Base-by-base conservation (phyloP, 305 asterid species). In the Fraxinus nigra region DNA sequence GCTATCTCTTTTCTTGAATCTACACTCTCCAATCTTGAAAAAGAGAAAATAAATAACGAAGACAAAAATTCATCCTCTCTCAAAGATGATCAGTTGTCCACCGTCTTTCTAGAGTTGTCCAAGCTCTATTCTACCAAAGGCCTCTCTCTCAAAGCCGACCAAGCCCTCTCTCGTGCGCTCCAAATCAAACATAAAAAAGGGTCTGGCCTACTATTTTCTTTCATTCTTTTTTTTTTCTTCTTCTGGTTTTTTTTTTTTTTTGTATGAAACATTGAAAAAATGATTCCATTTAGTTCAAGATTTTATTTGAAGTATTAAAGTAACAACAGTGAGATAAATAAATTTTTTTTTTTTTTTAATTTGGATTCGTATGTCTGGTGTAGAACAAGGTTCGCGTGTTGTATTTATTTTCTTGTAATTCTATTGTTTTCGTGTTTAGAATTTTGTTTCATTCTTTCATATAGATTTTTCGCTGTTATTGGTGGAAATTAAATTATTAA, bases 41-140 rank as follows among this genome's bases (percentile, higher is more conserved):
- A 82, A 2, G 88, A 88, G 37, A 34, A 76, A 28, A 48, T 32
- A 14, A 76, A 51, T 32, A 7, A 75, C 54, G 65, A 43, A 51
- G 54, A 69, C 8, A 86, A 77, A 54, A 78, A 24, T 32, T 70
- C 82, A 37, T 76, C 78, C 54, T 56, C 82, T 26, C 79, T 82
- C 80, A 34, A 73, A 80, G 85, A 75, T 75, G 78, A 82, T 79
- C 87, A 87, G 85, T 79, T 92, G 82, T 84, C 88, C 67, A 82
- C 85, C 43, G 94, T 93, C 76, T 90, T 91, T 61, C 79, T 88
- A 70, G 97, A 94, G 87, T 86, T 94, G 83, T 87, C 97, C 3
- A 90, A 88, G 78, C 93, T 91, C 59, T 94, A 92, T 80, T 85
- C 90, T 16, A 72, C 89, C 67, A 82, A 82, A 80, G 97, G 98